Base-by-base conservation (phyloP, 2,329 filamentous ascomycete species). In the Phialemoniopsis sp. region DNA sequence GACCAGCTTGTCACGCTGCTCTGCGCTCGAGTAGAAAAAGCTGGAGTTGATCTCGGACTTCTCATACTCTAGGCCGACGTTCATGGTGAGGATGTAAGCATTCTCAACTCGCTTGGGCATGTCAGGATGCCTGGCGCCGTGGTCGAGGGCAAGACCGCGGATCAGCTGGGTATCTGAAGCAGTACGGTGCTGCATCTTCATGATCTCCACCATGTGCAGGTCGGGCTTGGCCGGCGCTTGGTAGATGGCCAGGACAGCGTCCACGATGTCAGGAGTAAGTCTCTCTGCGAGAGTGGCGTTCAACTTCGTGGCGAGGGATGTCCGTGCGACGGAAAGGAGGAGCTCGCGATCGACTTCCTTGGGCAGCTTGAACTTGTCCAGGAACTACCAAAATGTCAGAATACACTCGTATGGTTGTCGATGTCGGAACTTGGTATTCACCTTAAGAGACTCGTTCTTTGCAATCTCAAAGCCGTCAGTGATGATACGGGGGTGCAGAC, bases 111-210 rank as follows among this genome's bases (percentile, higher is more conserved):
- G 78, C 73, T 95, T 97, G 8, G 93, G 89, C 93, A 98, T 98
- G 59, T 98, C 93, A 4, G 93, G 93, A 67, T 98, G 93, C 58
- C 93, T 81, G 12, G 93, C 90, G 50, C 93, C 93, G 64, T 98
- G 93, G 57, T 98, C 93, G 45, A 98, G 72, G 9, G 89, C 93
- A 42, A 98, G 75, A 44, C 93, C 93, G 49, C 87, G 82, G 63
- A 98, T 96, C 43, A 98, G 80, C 65, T 95, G 89, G 41, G 93
- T 98, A 64, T 98, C 93, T 26, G 93, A 88, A 43, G 91, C 90
- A 38, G 88, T 89, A 53, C 91, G 87, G 72, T 98, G 93, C 71
- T 98, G 93, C 91, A 98, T 97, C 64, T 95, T 97, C 93, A 98
- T 98, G 56, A 98, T 97, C 68, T 98, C 93, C 51, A 98, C 78